phyloP scores from a whole-genome alignment of 495 filamentous ascomycete species.

The Penicillium tannophilum region DNA sequence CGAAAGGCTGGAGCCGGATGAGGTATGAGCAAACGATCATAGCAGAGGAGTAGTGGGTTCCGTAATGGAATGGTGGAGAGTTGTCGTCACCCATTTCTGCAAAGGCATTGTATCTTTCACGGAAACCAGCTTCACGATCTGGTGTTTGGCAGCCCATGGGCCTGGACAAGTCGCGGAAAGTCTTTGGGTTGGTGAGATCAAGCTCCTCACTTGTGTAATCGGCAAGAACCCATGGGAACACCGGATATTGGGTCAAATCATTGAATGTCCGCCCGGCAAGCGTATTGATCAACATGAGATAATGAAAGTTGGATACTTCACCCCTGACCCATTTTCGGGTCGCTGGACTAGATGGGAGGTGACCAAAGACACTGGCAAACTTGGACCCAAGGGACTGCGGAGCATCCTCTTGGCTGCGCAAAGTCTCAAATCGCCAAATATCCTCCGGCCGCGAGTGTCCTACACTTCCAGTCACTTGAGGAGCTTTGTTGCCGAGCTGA shows the following conservation, averaged over 20 bases:
- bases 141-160: conserved; percentile 94
- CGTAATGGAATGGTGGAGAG: conserved; percentile 88
- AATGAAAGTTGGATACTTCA: conserved; percentile 97
- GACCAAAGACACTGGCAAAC: conserved; percentile 93
- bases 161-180: conserved; percentile 89
- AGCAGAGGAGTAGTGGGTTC: conserved; percentile 97
- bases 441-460: conserved; percentile 63
- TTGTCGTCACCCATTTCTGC: conserved; percentile 86
- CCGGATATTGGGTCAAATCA: conserved; percentile 95
- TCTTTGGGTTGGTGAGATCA: conserved; percentile 77
- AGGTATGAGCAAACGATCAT: conserved; percentile 98
- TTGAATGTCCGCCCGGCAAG: conserved; percentile 98
- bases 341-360: conserved; percentile 69
- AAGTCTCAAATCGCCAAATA: conserved; percentile 82
- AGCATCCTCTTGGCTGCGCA: conserved; percentile 78
- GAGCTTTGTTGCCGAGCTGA: conserved; percentile 73
- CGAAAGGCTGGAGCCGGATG: conserved; percentile 92
- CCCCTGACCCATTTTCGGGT: conserved; percentile 91
- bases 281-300: conserved; percentile 97
- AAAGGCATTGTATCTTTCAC: conserved; percentile 81
- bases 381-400: conserved; percentile 85
- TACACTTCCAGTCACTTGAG: conserved; percentile 64
- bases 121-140: conserved; percentile 73
- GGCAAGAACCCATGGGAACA: conserved; percentile 95
- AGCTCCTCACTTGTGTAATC: conserved; percentile 97